phyloP scores from a whole-genome alignment of 2,329 filamentous ascomycete species.

The Trichoderma koningiopsis region DNA sequence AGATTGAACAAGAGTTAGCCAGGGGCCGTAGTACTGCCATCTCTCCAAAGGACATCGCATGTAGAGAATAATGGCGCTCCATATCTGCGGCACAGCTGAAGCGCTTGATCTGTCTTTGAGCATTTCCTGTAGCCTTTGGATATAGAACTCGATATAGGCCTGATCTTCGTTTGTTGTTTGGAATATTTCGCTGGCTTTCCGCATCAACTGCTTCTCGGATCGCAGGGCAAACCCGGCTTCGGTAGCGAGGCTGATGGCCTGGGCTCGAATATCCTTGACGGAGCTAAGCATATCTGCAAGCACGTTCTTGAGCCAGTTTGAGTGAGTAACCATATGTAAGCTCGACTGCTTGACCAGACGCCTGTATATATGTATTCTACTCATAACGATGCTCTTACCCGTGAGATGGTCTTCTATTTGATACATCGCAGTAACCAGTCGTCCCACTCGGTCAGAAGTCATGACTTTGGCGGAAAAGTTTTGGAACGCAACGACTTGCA shows the following conservation, averaged over 20 bases:
- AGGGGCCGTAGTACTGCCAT: conserved; percentile 75
- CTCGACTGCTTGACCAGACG: conserved; percentile 73
- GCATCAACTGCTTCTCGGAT: conserved; percentile 67
- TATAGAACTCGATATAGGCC: conserved; percentile 70
- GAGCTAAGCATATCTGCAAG: conserved; percentile 80
- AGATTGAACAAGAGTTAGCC: conserved; percentile 76
- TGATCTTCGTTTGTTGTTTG: conserved; percentile 53
- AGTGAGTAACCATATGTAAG: conserved; percentile 68
- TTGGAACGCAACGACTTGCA: conserved; percentile 79
- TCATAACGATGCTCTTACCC: conserved; percentile 79
- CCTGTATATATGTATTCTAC: conserved; percentile 77
- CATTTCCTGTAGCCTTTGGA: conserved; percentile 68
- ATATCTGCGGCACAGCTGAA: conserved; percentile 78
- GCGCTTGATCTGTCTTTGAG: conserved; percentile 56
- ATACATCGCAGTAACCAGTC: conserved; percentile 70
- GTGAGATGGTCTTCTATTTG: conserved; percentile 71
- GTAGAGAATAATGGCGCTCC: conserved; percentile 80
- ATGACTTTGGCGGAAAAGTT: conserved; percentile 76
- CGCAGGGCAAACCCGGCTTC: conserved; percentile 71
- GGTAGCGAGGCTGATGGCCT: conserved; percentile 73
- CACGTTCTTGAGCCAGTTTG: conserved; percentile 80
- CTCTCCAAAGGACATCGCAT: conserved; percentile 65
- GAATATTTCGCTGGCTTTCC: conserved; percentile 66
- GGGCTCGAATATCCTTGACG: conserved; percentile 72
- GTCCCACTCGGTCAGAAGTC: conserved; percentile 69